A percentile compares a stretch with the other conserved stretches of the same genome.
Evolutionary conservation across 495 filamentous ascomycete genomes (phyloP).

Genomic region (Talaromyces ruber): DNA sequence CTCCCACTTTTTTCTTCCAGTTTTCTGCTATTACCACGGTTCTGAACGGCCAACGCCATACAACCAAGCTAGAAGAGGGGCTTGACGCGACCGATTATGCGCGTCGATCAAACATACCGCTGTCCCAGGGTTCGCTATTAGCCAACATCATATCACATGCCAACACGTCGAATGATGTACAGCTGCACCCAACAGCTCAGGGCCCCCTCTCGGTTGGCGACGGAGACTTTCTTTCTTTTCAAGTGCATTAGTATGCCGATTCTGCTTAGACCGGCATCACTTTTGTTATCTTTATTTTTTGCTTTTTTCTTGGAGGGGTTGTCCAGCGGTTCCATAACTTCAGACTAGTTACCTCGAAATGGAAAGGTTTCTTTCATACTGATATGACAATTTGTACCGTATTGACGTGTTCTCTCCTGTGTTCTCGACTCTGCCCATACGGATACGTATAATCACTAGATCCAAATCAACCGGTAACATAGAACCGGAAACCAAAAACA

Average conservation of each 20-base stretch:
- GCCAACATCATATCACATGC: constrained; percentile 1
- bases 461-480: background rate
- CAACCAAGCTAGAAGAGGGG: background rate
- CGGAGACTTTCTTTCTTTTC: background rate
- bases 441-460: background rate
- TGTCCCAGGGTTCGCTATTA: background rate
- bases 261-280: background rate
- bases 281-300: background rate
- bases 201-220: background rate
- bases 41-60: background rate
- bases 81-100: background rate
- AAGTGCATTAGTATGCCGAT: background rate
- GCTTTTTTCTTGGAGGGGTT: background rate
- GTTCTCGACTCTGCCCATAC: background rate
- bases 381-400: background rate
- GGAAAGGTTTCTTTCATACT: background rate
- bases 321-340: background rate
- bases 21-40: background rate
- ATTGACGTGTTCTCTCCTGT: background rate
- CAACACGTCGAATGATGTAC: background rate
- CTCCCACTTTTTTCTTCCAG: background rate
- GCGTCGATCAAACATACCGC: background rate
- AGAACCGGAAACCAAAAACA: background rate
- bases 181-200: background rate
- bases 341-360: background rate